Percentiles rank a stretch among this genome's conserved stretches.
phyloP scores from a whole-genome alignment of 1,284 basidiomycete genomes.

The Fistulina hepatica region DNA sequence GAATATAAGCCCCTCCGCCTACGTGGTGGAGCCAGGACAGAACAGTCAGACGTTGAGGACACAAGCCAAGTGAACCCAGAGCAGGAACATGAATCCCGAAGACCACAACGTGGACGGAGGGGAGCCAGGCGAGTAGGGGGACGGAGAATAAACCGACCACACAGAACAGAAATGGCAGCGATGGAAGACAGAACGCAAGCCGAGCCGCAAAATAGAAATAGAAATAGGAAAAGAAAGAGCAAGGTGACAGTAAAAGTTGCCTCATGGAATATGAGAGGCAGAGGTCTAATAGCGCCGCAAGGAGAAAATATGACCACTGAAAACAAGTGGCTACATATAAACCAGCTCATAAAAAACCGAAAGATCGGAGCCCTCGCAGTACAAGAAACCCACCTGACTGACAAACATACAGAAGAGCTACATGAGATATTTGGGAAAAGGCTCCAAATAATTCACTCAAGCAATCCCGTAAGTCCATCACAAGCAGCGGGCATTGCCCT shows the following conservation, averaged over 20 bases:
- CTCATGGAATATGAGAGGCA: constrained; percentile 7
- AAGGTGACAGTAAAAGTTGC: constrained; percentile 7
- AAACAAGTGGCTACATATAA: constrained; percentile 10
- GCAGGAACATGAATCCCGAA: constrained; percentile 19
- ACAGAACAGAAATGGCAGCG: no score
- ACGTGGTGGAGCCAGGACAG: no score
- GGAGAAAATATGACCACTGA: background rate
- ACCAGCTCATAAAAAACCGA: constrained; percentile 7
- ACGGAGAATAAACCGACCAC: no score
- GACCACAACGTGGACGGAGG: no score
- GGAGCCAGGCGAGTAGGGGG: no score
- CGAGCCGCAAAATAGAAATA: no score
- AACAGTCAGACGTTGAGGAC: no score
- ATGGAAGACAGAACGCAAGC: no score
- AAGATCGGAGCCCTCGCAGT: constrained; percentile 5
- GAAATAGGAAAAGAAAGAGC: constrained; percentile 2
- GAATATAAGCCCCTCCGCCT: no score
- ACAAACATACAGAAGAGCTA: background rate
- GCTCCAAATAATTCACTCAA: constrained; percentile 5
- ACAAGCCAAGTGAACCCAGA: no score
- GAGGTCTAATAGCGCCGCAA: background rate
- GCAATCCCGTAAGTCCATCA: background rate
- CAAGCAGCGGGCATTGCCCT: constrained; percentile 5
- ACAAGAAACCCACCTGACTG: constrained; percentile 9
- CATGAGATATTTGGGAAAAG: constrained; percentile 2